Evolutionary conservation across 2,329 filamentous ascomycete species (phyloP).

Genomic region (Apiospora sp.): DNA sequence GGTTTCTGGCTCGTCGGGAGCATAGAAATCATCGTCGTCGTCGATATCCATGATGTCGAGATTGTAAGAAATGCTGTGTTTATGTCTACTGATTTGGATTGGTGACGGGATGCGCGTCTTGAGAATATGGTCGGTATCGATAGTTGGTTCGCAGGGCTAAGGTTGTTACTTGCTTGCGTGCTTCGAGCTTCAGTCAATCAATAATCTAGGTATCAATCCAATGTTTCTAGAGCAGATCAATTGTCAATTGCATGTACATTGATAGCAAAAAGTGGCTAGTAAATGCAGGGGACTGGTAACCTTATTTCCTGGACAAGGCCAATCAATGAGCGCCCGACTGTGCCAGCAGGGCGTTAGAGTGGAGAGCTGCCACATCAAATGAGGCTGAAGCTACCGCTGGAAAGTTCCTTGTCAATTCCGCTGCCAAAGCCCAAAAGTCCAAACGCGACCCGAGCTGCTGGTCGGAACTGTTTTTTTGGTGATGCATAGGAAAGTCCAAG

Average conservation of each 20-base stretch:
- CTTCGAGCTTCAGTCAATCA: not conserved
- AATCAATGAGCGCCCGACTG: not conserved
- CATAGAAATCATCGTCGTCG: slow-evolving; percentile 74
- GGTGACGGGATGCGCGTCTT: not conserved
- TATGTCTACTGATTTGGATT: not conserved
- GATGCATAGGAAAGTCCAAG: not conserved
- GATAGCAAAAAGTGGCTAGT: slow-evolving; percentile 20
- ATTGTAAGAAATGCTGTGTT: slow-evolving; percentile 26
- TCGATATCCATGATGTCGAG: slow-evolving; percentile 67
- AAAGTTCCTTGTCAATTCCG: slow-evolving; percentile 16
- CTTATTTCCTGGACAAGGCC: not conserved
- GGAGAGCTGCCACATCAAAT: slow-evolving; percentile 22
- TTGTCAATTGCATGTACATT: not conserved
- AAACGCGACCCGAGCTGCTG: slow-evolving; percentile 16
- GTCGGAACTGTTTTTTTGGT: not conserved
- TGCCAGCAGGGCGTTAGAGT: not conserved
- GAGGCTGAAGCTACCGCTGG: slow-evolving; percentile 21
- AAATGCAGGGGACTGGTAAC: slow-evolving; percentile 5
- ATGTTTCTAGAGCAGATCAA: slow-evolving; percentile 11
- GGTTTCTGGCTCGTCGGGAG: slow-evolving; percentile 60
- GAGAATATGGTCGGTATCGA: not conserved
- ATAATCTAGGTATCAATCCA: not conserved
- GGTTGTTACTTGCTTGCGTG: slow-evolving; percentile 8
- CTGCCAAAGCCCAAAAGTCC: not conserved
- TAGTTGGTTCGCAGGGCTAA: not conserved